A percentile compares a stretch with the other conserved stretches of the same genome.
These are phyloP conservation scores for Blastocystis sp. DNA, from an alignment of 352 stramenopile species.

Conservation along the genomic window DNA sequence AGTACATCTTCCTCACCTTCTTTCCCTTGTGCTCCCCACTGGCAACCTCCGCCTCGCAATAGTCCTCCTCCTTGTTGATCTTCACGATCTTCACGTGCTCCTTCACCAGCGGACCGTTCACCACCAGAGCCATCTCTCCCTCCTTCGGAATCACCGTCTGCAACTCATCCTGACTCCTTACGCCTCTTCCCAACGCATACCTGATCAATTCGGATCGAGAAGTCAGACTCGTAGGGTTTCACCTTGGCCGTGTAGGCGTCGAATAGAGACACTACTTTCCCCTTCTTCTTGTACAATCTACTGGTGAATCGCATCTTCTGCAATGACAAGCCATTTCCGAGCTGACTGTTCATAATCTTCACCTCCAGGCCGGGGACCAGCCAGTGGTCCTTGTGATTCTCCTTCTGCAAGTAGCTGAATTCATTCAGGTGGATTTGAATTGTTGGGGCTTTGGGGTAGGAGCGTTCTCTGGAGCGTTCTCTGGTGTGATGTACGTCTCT, in stretches of 20 bases:
- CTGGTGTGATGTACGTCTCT: slow-evolving; percentile 4
- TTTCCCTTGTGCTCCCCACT: slow-evolving; percentile 36
- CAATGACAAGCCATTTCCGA: slow-evolving; percentile 78
- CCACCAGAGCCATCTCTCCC: slow-evolving; percentile 75
- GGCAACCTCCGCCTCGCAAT: slow-evolving; percentile 31
- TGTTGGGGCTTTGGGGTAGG: background rate
- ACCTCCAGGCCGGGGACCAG: slow-evolving; percentile 85
- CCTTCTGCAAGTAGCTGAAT: background rate
- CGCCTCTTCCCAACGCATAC: slow-evolving; percentile 71
- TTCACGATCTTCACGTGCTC: slow-evolving; percentile 73
- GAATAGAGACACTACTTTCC: slow-evolving; percentile 75
- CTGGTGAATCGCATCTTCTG: background rate
- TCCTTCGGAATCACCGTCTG: slow-evolving; percentile 78
- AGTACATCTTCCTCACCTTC: slow-evolving; percentile 73
- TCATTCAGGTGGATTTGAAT: background rate
- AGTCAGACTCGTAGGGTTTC: slow-evolving; percentile 70
- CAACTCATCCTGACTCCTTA: slow-evolving; percentile 77
- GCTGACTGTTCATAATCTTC: slow-evolving; percentile 87
- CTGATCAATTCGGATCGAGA: slow-evolving; percentile 17
- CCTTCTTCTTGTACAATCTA: slow-evolving; percentile 77
- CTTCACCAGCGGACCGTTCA: slow-evolving; percentile 75
- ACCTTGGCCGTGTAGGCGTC: slow-evolving; percentile 74
- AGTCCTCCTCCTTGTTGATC: slow-evolving; percentile 74
- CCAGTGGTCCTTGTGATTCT: slow-evolving; percentile 82
- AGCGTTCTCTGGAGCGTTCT: background rate